Evolutionary conservation across 352 stramenopile genomes (phyloP).

Genomic region (Phytophthora lateralis): DNA sequence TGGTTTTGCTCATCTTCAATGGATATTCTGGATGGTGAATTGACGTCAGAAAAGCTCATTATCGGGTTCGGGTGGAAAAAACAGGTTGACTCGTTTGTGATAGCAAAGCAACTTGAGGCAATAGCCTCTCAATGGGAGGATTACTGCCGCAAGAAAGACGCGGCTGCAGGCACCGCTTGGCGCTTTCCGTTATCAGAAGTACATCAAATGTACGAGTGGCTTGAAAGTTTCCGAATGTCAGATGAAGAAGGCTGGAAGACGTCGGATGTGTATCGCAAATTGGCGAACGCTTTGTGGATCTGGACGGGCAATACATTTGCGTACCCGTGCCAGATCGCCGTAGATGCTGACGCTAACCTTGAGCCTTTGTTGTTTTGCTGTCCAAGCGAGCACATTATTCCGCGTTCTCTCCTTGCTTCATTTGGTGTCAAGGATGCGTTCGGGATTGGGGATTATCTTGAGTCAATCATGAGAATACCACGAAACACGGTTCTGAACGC

Average conservation of each 20-base stretch:
- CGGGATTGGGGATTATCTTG: constrained; percentile 54
- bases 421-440: constrained; percentile 67
- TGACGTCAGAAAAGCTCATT: constrained; percentile 58
- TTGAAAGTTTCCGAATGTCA: constrained; percentile 44
- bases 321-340: constrained; percentile 56
- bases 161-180: constrained; percentile 10
- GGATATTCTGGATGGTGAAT: constrained; percentile 59
- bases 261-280: constrained; percentile 38
- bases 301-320: constrained; percentile 73
- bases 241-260: constrained; percentile 38
- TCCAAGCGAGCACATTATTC: constrained; percentile 62
- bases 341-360: constrained; percentile 45
- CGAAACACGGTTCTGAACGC: constrained; percentile 28
- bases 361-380: constrained; percentile 68
- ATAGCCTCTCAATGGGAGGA: constrained; percentile 46
- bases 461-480: constrained; percentile 55
- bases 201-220: constrained; percentile 56
- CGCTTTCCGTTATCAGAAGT: constrained; percentile 54
- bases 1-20: constrained; percentile 67
- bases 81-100: constrained; percentile 41
- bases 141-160: constrained; percentile 19
- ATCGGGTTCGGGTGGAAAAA: constrained; percentile 65
- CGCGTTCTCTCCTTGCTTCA: constrained; percentile 55
- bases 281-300: constrained; percentile 61
- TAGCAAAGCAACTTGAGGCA: constrained; percentile 59